Conservation (phyloP, 2,329 filamentous ascomycete species). For the Lecanoromycetidae sp. region DNA sequence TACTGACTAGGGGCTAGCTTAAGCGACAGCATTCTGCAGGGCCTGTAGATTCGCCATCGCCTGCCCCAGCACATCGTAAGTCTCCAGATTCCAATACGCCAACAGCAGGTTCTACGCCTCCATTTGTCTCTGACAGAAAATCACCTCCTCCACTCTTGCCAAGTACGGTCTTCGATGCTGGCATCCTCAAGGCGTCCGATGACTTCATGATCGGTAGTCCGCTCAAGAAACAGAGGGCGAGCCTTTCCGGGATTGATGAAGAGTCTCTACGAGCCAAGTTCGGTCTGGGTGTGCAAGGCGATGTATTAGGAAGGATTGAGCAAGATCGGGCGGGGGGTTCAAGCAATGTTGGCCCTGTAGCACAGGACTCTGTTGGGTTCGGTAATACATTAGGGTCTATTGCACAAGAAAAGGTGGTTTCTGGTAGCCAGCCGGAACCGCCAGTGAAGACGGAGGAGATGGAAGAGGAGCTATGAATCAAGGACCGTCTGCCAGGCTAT, state of each 20-base stretch:
- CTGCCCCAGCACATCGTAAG: slow-evolving; percentile 31
- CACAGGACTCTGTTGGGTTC: background rate
- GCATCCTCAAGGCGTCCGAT: slow-evolving; percentile 21
- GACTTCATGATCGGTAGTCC: slow-evolving; percentile 34
- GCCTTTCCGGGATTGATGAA: slow-evolving; percentile 27
- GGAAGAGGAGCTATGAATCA: slow-evolving; percentile 14
- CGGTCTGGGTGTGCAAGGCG: slow-evolving; percentile 12
- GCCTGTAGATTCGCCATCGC: slow-evolving; percentile 31
- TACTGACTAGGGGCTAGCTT: slow-evolving; percentile 34
- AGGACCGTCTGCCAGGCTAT: too few species aligned
- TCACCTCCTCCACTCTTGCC: slow-evolving; percentile 12
- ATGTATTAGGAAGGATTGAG: slow-evolving; percentile 12
- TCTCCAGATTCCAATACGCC: slow-evolving; percentile 22
- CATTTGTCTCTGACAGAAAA: slow-evolving; percentile 7
- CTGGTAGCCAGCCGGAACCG: slow-evolving; percentile 1
- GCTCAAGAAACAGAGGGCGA: slow-evolving; percentile 41
- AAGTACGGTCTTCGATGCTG: slow-evolving; percentile 10
- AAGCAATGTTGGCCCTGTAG: slow-evolving; percentile 4
- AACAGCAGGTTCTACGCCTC: slow-evolving; percentile 16
- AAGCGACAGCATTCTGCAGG: slow-evolving; percentile 56
- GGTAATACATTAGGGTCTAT: background rate
- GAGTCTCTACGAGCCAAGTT: slow-evolving; percentile 13
- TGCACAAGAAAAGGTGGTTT: background rate
- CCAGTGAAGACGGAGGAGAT: slow-evolving; percentile 9
- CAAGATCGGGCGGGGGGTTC: slow-evolving; percentile 1